Evolutionary conservation across 2,329 filamentous ascomycete species (phyloP).

Genomic region (Trichophyton verrucosum): DNA sequence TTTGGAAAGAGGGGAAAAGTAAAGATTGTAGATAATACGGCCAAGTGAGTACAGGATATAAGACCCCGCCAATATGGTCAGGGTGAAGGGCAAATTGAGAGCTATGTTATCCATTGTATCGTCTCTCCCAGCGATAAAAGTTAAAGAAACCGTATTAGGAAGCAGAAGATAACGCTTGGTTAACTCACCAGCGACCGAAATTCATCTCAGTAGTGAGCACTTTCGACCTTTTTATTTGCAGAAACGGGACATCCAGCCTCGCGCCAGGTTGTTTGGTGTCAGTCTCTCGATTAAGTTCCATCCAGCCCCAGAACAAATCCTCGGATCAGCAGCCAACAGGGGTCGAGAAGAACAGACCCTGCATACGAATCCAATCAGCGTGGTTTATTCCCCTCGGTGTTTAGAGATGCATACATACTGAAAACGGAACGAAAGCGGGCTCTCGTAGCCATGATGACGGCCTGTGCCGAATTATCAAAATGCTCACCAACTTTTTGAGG

Average conservation of each 20-base stretch:
- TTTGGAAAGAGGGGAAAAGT: constrained; percentile 15
- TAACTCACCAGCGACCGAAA: neutral
- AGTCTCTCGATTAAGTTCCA: neutral
- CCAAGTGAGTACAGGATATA: constrained; percentile 13
- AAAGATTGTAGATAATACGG: constrained; percentile 14
- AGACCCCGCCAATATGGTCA: neutral
- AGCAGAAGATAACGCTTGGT: neutral
- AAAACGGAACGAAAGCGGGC: neutral
- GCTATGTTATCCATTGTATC: neutral
- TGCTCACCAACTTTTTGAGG: neutral
- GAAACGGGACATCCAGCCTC: neutral
- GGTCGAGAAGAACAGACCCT: neutral
- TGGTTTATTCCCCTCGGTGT: neutral
- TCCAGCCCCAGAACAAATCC: neutral
- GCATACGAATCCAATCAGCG: neutral
- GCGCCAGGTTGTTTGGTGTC: neutral
- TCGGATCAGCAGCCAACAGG: constrained; percentile 1
- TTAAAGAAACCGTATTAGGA: neutral
- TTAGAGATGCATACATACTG: neutral
- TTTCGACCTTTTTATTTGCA: neutral
- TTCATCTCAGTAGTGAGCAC: neutral
- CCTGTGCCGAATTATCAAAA: neutral
- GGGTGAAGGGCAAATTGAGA: neutral
- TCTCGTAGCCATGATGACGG: neutral
- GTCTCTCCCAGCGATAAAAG: neutral